phyloP scores from a whole-genome alignment of 2,329 filamentous ascomycete species.

The Cladosporium cucumerinum region DNA sequence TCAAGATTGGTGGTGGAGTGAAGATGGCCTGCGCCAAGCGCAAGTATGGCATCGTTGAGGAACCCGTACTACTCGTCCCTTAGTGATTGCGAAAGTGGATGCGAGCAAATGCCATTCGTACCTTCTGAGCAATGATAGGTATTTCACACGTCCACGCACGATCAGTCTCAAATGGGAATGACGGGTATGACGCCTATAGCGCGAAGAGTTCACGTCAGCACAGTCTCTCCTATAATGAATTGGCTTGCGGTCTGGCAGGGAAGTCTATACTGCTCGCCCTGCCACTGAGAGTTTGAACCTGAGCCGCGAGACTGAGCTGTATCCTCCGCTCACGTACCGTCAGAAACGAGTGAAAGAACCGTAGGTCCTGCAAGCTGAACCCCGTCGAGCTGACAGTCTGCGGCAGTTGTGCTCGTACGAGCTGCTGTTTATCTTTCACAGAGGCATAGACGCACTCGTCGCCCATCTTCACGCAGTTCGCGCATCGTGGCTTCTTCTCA shows the following conservation, averaged over 20 bases:
- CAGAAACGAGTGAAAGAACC: slow-evolving; percentile 10
- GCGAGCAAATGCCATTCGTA: background rate
- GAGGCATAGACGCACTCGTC: slow-evolving; percentile 1
- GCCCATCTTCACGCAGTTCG: slow-evolving; percentile 9
- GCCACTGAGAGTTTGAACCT: too few relatives aligned
- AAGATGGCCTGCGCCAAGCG: background rate
- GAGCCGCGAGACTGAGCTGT: too few relatives aligned
- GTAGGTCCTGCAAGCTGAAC: background rate
- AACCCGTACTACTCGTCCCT: background rate
- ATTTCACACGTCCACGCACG: slow-evolving; percentile 6
- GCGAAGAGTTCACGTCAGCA: too few relatives aligned
- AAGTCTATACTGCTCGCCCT: too few relatives aligned
- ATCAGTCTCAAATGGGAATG: slow-evolving; percentile 6
- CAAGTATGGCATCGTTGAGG: slow-evolving; percentile 5
- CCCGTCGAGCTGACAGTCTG: slow-evolving; percentile 3
- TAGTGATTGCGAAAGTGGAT: background rate
- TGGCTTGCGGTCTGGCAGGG: too few relatives aligned
- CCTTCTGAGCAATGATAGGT: slow-evolving; percentile 12
- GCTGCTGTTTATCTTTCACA: background rate
- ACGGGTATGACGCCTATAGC: slow-evolving; percentile 5
- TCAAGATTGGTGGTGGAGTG: slow-evolving; percentile 6
- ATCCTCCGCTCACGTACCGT: too few relatives aligned
- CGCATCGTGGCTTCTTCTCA: slow-evolving; percentile 8
- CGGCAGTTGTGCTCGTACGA: slow-evolving; percentile 3
- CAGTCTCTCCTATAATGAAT: too few relatives aligned